Evolutionary conservation across 2,329 filamentous ascomycete species (phyloP), one percentile per base, ranked within the genome.

Genomic region (Seiridium unicorne): DNA sequence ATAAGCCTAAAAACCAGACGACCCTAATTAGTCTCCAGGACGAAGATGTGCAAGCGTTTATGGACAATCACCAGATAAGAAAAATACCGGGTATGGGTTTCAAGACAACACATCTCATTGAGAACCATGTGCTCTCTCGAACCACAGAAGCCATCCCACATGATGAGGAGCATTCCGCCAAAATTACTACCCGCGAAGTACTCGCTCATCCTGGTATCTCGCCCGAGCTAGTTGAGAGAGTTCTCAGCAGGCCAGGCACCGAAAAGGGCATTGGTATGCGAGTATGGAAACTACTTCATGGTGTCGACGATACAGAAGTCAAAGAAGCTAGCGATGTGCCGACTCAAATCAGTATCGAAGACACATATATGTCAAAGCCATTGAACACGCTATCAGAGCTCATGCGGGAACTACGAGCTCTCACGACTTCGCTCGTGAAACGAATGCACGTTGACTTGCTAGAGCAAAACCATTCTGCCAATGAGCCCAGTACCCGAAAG

Each of bases 301-400:
- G 93, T 5, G 81, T 92, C 35, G 94, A 98, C 72, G 77, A 87
- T 57, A 81, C 84, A 0, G 87, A 91, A 61, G 92, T 98, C 18
- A 86, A 87, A 55, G 81, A 87, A 63, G 89, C 87, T 2, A 85
- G 85, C 65, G 84, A 87, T 49, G 75, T 96, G 1, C 94, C 94
- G 0, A 87, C 86, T 1, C 93, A 97, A 73, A 96, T 98, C 71
- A 95, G 92, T 73, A 95, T 98, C 64, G 94, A 98, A 71, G 93
- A 98, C 74, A 95, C 92, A 13, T 98, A 96, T 72, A 80, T 83
- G 40, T 80, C 83, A 1, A 83, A 85, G 32, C 86, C 87, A 0
- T 78, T 97, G 1, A 84, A 89, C 65, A 87, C 81, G 0, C 71
- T 89, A 56, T 73, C 84, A 1, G 82, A 88, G 61, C 86, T 96